Base-by-base conservation (phyloP, 257 asterid genomes). In the Solanum habrochaites region DNA sequence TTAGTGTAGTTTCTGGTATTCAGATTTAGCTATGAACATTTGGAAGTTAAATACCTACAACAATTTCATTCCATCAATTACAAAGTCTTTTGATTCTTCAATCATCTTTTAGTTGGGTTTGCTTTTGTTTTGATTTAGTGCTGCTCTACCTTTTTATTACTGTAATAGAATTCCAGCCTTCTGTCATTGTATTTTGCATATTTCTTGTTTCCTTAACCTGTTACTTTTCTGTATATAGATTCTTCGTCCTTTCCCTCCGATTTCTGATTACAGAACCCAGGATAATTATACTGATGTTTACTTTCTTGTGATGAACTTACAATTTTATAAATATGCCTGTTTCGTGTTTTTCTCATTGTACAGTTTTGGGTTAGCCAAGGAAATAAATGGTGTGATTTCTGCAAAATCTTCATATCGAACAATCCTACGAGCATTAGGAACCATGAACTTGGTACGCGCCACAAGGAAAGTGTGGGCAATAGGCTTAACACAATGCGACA, bases 331-430 rank as follows among this genome's bases (percentile, higher is more conserved):
- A 42, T 39, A 66, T 67, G 80, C 2, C 81, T 40, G 35, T 2
- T n/a, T 4, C 20, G 13, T 52, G 60, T 20, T 69, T 86, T 86
- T 88, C 35, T 49, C 74, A 60, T 77, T 87, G 69, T 90, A 23
- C 93, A 97, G 99, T 97, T 83, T 90, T 97, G 99, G 99, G 99
- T 97, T 73, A 96, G 99, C 90, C 99, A 97, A 92, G 99, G 99
- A 42, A 97, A 96, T 95, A 97, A 97, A 88, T 97, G 99, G 99
- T 97, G 99, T 11, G 98, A 97, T 80, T 91, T 94, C 90, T 97
- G 99, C 93, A 97, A 97, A 93, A 97, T 97, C 83, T 97, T 87
- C 94, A 92, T 96, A 91, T 95, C 99, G 49, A 96, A 89, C 91
- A 97, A 95, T 89, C 98, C 99, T 13, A 73, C 95, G 72, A 97